Percentiles rank a stretch among this genome's conserved stretches.
Evolutionary conservation across 768 basidiomycete species (phyloP).

Genomic region (Leccinum rimulosum): DNA sequence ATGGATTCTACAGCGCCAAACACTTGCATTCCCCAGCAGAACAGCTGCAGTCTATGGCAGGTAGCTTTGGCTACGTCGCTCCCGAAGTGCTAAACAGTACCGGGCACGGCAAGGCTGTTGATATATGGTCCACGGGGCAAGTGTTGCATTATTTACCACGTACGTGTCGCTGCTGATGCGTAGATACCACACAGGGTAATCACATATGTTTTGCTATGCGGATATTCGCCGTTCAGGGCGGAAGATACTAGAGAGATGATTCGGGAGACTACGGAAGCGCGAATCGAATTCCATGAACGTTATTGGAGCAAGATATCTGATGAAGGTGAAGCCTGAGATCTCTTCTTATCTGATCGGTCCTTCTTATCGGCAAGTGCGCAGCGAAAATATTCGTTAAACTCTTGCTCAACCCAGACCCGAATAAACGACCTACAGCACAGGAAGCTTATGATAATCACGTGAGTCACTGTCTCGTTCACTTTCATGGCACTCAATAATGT

Average conservation of each 20-base stretch:
- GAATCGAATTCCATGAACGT: conserved; percentile 86
- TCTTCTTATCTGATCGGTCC: neutral
- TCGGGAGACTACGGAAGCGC: conserved; percentile 81
- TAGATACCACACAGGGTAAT: conserved; percentile 60
- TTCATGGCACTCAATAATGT: neutral
- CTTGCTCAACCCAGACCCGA: conserved; percentile 70
- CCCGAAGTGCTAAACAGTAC: conserved; percentile 79
- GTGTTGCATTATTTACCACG: conserved; percentile 19
- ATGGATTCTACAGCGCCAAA: conserved; percentile 58
- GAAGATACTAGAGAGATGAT: conserved; percentile 74
- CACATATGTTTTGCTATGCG: conserved; percentile 91
- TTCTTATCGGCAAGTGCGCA: conserved; percentile 25
- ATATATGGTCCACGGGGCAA: conserved; percentile 91
- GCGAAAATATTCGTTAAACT: conserved; percentile 82
- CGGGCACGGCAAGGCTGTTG: conserved; percentile 92
- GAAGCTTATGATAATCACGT: conserved; percentile 71
- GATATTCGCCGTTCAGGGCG: conserved; percentile 92
- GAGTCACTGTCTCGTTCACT: conserved; percentile 21
- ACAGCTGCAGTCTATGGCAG: conserved; percentile 68
- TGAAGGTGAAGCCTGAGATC: conserved; percentile 48
- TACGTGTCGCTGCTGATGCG: neutral
- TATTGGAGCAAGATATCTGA: conserved; percentile 91
- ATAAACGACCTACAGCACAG: conserved; percentile 65
- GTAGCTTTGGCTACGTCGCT: conserved; percentile 87
- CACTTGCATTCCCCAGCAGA: conserved; percentile 73